These are phyloP conservation scores for Myxozyma geophila DNA, from an alignment of 805 yeast genomes.

Conservation along the genomic window DNA sequence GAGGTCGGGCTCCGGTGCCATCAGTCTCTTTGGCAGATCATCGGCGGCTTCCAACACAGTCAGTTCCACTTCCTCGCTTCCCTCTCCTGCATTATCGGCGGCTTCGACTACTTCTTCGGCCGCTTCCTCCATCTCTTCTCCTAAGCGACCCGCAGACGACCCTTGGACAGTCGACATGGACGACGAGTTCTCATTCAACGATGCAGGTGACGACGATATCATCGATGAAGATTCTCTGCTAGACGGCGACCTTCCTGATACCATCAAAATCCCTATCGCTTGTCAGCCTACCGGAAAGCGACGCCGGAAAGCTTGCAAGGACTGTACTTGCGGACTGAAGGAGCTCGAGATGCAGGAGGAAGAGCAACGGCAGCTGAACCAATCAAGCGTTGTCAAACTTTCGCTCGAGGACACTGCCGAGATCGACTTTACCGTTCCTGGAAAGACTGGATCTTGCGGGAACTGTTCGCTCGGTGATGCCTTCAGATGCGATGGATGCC, in stretches of 20 bases:
- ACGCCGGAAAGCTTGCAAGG: slow-evolving; percentile 94
- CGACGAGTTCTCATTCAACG: slow-evolving; percentile 60
- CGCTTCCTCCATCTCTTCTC: slow-evolving; percentile 47
- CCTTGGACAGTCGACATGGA: slow-evolving; percentile 52
- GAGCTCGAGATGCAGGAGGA: slow-evolving; percentile 69
- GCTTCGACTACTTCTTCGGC: slow-evolving; percentile 51
- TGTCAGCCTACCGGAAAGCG: slow-evolving; percentile 34
- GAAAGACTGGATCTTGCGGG: slow-evolving; percentile 91
- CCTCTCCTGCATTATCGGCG: slow-evolving; percentile 44
- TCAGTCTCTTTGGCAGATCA: slow-evolving; percentile 16
- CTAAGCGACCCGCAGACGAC: slow-evolving; percentile 48
- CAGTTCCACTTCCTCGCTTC: slow-evolving; percentile 40
- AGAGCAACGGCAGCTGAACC: slow-evolving; percentile 48
- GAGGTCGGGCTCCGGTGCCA: slow-evolving; percentile 10
- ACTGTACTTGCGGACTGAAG: slow-evolving; percentile 95
- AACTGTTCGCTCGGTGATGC: slow-evolving; percentile 98
- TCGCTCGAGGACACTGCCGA: slow-evolving; percentile 77
- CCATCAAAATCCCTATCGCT: slow-evolving; percentile 40
- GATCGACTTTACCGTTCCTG: slow-evolving; percentile 93
- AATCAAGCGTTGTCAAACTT: slow-evolving; percentile 59
- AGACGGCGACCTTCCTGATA: slow-evolving; percentile 48
- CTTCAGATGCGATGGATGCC: slow-evolving; percentile 97
- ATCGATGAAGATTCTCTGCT: slow-evolving; percentile 64
- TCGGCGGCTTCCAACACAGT: background rate
- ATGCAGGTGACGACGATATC: slow-evolving; percentile 55